Evolutionary conservation across 768 basidiomycete genomes (phyloP).

Genomic region (Thelephora aurantiotincta): DNA sequence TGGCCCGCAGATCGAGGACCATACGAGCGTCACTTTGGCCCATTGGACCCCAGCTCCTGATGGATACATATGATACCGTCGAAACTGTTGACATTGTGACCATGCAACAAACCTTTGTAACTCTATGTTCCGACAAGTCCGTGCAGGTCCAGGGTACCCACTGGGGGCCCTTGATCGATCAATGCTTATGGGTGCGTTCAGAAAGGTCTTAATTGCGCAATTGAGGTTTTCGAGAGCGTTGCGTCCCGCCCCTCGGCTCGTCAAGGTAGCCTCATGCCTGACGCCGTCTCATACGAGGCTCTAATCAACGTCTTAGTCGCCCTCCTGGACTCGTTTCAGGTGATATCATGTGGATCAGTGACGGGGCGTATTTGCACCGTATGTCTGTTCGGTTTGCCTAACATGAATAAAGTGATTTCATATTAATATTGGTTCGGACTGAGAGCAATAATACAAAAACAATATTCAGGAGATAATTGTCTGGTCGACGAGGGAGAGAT

Average conservation of each 20-base stretch:
- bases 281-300: constrained; percentile 83
- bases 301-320: constrained; percentile 78
- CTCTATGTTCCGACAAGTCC: constrained; percentile 31
- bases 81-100: constrained; percentile 63
- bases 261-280: constrained; percentile 30
- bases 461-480: no score
- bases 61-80: constrained; percentile 79
- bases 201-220: constrained; percentile 66
- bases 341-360: no score
- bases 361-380: no score
- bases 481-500: no score
- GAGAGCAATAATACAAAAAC: no score
- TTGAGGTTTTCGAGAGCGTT: constrained; percentile 68
- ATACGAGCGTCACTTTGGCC: constrained; percentile 79
- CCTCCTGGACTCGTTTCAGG: no score
- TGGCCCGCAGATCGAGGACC: constrained; percentile 52
- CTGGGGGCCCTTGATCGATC: constrained; percentile 79
- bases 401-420: no score
- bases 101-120: constrained; percentile 59
- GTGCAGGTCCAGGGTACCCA: constrained; percentile 46
- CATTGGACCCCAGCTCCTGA: constrained; percentile 53
- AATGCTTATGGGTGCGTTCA: constrained; percentile 75
- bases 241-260: constrained; percentile 31
- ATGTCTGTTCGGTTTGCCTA: no score
- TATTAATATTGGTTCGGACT: no score